Evolutionary conservation across 176 grass and related monocot species (phyloP), one percentile per base, ranked within the genome.

Genomic region (Oryza meyeriana): DNA sequence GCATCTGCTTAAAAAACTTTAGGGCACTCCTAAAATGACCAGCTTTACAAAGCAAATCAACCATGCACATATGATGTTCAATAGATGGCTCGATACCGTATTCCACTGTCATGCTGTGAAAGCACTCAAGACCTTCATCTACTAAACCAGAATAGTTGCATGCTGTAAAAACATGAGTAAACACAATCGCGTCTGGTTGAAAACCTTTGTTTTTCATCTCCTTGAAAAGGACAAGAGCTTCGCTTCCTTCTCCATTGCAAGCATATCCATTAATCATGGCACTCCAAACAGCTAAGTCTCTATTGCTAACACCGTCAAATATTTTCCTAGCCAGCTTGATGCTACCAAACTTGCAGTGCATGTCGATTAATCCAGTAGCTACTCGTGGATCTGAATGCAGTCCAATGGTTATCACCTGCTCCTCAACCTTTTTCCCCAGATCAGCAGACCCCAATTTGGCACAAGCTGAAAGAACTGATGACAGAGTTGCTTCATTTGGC

Each of bases 251-350:
- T 59, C 91, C 88, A 26, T 84, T 84, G 80, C 78, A 88, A 47
- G 88, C 91, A 86, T 90, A 88, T 11, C 91, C 91, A 29, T 86
- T 88, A 59, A 94, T 85, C 82, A 94, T 94, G 72, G 85, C 81
- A 81, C 91, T 94, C 91, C 91, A 94, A 65, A 83, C 52, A 79
- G 88, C 81, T n/a, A 94, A 76, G 34, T 94, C 91, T 75, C 61
- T 94, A 74, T 33, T 34, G 17, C 59, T 45, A 71, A 90, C 32
- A 47, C 3, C 55, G 64, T 90, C 85, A 79, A 94, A 94, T 82
- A 94, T 90, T 57, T 86, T 70, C 81, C 88, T 90, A 61, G 88
- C 91, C 30, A 42, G 64, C 61, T 86, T 35, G 26, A 94, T n/a
- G 1, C 42, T 88, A 20, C 88, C 91, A 40, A 79, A 90, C 34